Evolutionary conservation across 2,329 filamentous ascomycete genomes (phyloP).

Genomic region (Penicillium sp.): DNA sequence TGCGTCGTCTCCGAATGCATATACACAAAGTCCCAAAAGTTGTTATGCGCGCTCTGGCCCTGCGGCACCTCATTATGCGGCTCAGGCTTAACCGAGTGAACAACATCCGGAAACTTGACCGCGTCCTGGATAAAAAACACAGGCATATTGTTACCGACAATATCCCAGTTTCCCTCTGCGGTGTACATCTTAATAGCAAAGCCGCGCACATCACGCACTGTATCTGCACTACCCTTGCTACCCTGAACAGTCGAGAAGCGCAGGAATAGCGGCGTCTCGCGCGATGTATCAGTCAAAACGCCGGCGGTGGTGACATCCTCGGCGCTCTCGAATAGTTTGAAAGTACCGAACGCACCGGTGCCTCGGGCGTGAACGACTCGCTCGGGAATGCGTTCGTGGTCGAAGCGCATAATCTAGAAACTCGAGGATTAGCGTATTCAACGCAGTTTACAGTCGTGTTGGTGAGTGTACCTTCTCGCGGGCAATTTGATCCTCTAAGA

Average conservation of each 20-base stretch:
- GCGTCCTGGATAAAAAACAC: slow-evolving; percentile 53
- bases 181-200: slow-evolving; percentile 83
- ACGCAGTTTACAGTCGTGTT: too few relatives aligned
- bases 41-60: slow-evolving; percentile 56
- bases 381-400: slow-evolving; percentile 74
- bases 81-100: slow-evolving; percentile 51
- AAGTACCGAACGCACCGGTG: slow-evolving; percentile 69
- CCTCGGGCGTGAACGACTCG: slow-evolving; percentile 72
- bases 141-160: slow-evolving; percentile 51
- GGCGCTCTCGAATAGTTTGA: slow-evolving; percentile 69
- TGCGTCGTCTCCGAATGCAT: slow-evolving; percentile 43
- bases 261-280: slow-evolving; percentile 69
- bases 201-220: slow-evolving; percentile 80
- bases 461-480: slow-evolving; percentile 69
- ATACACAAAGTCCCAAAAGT: slow-evolving; percentile 57
- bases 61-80: slow-evolving; percentile 56
- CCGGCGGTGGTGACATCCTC: slow-evolving; percentile 68
- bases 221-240: slow-evolving; percentile 77
- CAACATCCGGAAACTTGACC: slow-evolving; percentile 49
- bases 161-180: slow-evolving; percentile 73
- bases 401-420: slow-evolving; percentile 66
- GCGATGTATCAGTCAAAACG: slow-evolving; percentile 70
- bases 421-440: not conserved
- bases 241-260: slow-evolving; percentile 81
- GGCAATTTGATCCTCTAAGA: slow-evolving; percentile 74